Evolutionary conservation across 129 eudicot species (phyloP), one percentile per base, ranked within the genome.

Genomic region (Artemisia argyi): DNA sequence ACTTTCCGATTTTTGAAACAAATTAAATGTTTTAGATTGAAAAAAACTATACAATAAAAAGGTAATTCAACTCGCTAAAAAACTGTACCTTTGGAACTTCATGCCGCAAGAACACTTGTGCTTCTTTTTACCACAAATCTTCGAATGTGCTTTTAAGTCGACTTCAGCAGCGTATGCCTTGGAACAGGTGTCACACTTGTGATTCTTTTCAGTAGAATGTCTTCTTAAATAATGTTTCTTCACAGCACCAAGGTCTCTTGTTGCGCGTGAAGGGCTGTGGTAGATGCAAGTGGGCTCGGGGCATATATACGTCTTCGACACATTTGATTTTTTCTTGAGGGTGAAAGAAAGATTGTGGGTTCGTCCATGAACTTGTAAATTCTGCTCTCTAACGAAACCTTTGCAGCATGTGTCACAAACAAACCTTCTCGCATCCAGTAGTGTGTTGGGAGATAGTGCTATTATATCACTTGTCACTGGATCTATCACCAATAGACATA

Each of bases 191-290:
- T 79, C 79, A 26, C 92, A 84, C 49, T 83, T 82, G 69, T 78
- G 66, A 22, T 81, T 86, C 71, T 79, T 87, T 17, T 76, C 49
- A 35, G 75, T 63, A 74, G 71, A 76, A 62, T 87, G 92, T 75
- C 81, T 87, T 26, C 92, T 71, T 58, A 78, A 63, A 13, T 81
- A 84, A 53, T 87, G 92, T 61, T 87, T 87, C 49, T 79, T 87
- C 16, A 87, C 84, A 22, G 89, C 92, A 7, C 84, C 92, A 10
- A 84, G 83, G 65, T 87, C 92, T 1, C 92, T 85, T 1, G 84
- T 54, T 10, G 88, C 86, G 11, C 71, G 83, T 49, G 2, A 73
- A 16, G 73, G 86, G 30, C 79, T 67, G 56, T 87, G 89, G 72
- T 81, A 86, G 72, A 50, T 52, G 49, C 89, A 87, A 4, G 77